Conservation (phyloP, 2,329 filamentous ascomycete genomes). For the Pseudocercospora fijiensis region DNA sequence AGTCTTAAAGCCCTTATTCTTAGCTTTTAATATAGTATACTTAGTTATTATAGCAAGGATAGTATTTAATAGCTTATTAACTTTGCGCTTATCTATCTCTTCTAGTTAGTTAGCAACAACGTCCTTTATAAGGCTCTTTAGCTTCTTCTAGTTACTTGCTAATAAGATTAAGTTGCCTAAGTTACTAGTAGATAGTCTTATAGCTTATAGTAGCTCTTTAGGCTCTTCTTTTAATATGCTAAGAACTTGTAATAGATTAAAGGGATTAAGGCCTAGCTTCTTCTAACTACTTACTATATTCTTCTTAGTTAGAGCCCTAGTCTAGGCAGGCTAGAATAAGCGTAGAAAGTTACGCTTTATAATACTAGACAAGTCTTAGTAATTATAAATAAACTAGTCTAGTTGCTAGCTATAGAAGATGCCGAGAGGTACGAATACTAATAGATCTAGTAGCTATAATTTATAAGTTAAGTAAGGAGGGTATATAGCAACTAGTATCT, state of each 20-base stretch:
- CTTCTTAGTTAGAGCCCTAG: not conserved
- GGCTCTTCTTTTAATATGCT: not conserved
- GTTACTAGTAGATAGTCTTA: not conserved
- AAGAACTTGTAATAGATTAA: not conserved
- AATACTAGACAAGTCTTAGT: conserved; percentile 3
- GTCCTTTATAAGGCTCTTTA: no score
- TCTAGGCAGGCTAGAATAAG: not conserved
- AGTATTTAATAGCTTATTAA: not conserved
- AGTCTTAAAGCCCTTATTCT: not conserved
- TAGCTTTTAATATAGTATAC: not conserved
- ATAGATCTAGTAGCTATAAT: conserved; percentile 10
- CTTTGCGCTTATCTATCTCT: not conserved
- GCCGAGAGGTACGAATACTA: not conserved
- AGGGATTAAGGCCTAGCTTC: not conserved
- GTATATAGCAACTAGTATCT: conserved; percentile 2
- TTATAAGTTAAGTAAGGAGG: conserved; percentile 4
- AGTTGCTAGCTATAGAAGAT: conserved; percentile 8
- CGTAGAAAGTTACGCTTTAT: not conserved
- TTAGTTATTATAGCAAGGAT: not conserved
- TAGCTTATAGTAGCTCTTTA: not conserved
- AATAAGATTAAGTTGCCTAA: not conserved
- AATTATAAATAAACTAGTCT: not conserved
- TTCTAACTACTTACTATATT: not conserved
- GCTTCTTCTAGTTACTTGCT: not conserved
- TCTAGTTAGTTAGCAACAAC: not conserved